Evolutionary conservation across 2,329 filamentous ascomycete species (phyloP).

Genomic region (Ophiostoma angusticollis): DNA sequence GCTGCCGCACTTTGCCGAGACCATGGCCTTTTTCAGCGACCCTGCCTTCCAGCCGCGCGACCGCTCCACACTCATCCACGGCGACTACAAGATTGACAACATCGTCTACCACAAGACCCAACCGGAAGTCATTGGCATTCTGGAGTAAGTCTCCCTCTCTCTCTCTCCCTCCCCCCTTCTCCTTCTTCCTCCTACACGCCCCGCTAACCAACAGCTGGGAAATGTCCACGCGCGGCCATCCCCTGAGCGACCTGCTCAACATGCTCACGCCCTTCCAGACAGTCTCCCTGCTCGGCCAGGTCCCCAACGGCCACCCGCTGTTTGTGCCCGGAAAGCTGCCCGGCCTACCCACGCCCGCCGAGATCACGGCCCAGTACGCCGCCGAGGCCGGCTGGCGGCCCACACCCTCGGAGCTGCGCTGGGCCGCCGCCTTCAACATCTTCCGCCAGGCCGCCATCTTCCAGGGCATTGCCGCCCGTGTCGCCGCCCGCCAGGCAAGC

Average conservation of each 20-base stretch:
- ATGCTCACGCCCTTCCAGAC: slow-evolving; percentile 44
- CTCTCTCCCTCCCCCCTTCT: neutral
- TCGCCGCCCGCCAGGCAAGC: slow-evolving; percentile 76
- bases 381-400: slow-evolving; percentile 44
- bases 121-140: slow-evolving; percentile 76
- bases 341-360: slow-evolving; percentile 33
- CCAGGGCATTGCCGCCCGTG: slow-evolving; percentile 86
- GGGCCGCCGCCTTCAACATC: slow-evolving; percentile 49
- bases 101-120: slow-evolving; percentile 82
- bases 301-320: slow-evolving; percentile 24
- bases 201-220: slow-evolving; percentile 53
- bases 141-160: slow-evolving; percentile 45
- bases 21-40: slow-evolving; percentile 66
- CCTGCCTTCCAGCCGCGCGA: slow-evolving; percentile 60
- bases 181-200: neutral
- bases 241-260: slow-evolving; percentile 81
- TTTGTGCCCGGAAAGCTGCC: slow-evolving; percentile 53
- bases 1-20: slow-evolving; percentile 71
- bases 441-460: slow-evolving; percentile 50
- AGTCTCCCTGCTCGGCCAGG: slow-evolving; percentile 17
- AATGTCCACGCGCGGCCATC: slow-evolving; percentile 96
- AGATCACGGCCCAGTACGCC: slow-evolving; percentile 25
- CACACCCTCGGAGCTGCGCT: slow-evolving; percentile 36
- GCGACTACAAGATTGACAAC: slow-evolving; percentile 94
- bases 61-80: slow-evolving; percentile 69